Evolutionary conservation across 1,284 basidiomycete genomes (phyloP).

Genomic region (Naganishia liquefaciens): DNA sequence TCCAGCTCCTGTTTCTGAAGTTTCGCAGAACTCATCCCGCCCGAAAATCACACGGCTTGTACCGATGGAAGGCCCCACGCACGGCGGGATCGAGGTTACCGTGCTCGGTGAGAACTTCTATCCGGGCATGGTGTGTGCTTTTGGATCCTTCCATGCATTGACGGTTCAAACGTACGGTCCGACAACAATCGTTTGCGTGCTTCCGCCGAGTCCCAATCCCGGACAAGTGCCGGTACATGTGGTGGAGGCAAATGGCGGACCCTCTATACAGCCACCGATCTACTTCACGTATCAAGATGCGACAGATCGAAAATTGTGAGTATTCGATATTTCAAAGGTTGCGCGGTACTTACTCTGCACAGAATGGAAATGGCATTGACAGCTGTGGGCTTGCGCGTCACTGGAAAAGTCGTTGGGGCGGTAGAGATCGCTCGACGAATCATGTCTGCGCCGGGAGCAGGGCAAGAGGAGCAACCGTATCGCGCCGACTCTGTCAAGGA

Average conservation of each 20-base stretch:
- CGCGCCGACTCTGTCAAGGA: constrained; percentile 15
- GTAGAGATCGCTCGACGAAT: constrained; percentile 34
- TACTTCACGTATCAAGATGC: constrained; percentile 45
- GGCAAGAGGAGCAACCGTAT: constrained; percentile 8
- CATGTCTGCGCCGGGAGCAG: constrained; percentile 57
- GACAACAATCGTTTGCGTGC: constrained; percentile 86
- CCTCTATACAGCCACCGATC: constrained; percentile 44
- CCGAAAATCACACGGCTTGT: constrained; percentile 64
- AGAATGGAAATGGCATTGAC: constrained; percentile 94
- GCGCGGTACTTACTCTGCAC: constrained; percentile 37
- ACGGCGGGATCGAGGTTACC: constrained; percentile 93
- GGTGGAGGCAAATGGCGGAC: constrained; percentile 41
- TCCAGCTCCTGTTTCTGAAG: background rate
- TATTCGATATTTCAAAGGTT: constrained; percentile 35
- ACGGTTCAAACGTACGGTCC: constrained; percentile 89
- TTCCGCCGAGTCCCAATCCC: constrained; percentile 78
- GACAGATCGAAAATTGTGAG: constrained; percentile 79
- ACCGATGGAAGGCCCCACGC: constrained; percentile 85
- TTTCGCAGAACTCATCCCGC: constrained; percentile 26
- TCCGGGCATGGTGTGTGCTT: constrained; percentile 67
- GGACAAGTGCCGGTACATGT: constrained; percentile 55
- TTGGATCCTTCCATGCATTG: constrained; percentile 79
- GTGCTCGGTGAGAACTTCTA: constrained; percentile 85
- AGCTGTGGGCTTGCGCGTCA: constrained; percentile 94
- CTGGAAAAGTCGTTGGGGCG: constrained; percentile 57